These are phyloP conservation scores for Beta vulgaris DNA, from an alignment of 148 eudicot genomes.

Conservation along the genomic window DNA sequence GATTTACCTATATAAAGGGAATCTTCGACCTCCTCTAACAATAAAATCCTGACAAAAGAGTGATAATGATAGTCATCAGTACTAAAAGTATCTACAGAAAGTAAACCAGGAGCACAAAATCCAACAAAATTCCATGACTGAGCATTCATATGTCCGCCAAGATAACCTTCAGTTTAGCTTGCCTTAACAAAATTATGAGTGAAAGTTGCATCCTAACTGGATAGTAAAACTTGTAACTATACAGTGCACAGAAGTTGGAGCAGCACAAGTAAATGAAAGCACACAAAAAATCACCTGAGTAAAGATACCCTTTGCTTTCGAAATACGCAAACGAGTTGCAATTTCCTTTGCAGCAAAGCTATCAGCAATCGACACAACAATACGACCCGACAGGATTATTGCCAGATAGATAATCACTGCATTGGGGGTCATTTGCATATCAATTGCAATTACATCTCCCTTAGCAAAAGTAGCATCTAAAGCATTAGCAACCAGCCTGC, in stretches of 20 bases:
- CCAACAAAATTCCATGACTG: neutral
- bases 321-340: conserved; percentile 76
- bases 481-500: conserved; percentile 87
- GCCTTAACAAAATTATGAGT: neutral
- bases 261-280: neutral
- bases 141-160: neutral
- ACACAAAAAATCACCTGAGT: conserved; percentile 60
- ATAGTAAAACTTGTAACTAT: neutral
- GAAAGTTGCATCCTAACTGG: neutral
- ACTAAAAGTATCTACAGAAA: neutral
- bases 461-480: conserved; percentile 60
- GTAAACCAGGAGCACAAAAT: neutral
- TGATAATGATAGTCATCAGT: conserved; percentile 21
- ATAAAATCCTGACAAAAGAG: conserved; percentile 62
- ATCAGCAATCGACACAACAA: conserved; percentile 88
- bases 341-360: conserved; percentile 90
- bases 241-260: neutral
- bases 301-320: conserved; percentile 80
- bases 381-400: conserved; percentile 65
- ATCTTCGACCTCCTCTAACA: conserved; percentile 72
- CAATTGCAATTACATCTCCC: conserved; percentile 91
- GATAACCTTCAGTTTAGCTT: neutral
- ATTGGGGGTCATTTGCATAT: conserved; percentile 87
- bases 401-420: conserved; percentile 92
- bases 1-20: conserved; percentile 83